phyloP scores from a whole-genome alignment of 768 basidiomycete genomes.

The Lentinula sp. region DNA sequence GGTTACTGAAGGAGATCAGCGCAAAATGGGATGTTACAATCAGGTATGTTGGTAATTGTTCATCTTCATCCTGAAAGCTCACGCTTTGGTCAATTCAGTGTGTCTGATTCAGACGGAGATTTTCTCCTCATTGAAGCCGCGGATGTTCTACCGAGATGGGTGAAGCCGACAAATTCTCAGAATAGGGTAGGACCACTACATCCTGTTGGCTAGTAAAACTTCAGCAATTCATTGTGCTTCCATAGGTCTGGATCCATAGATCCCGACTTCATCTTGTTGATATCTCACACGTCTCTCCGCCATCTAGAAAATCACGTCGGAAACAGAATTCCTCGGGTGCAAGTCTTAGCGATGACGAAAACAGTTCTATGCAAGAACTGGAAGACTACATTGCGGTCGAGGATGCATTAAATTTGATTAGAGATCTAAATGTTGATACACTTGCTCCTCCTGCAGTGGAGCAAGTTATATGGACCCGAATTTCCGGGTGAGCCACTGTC shows the following conservation, averaged over 20 bases:
- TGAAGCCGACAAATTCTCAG: conserved; percentile 83
- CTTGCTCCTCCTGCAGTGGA: conserved; percentile 58
- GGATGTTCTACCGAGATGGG: conserved; percentile 82
- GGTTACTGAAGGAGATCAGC: conserved; percentile 77
- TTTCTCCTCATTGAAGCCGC: conserved; percentile 97
- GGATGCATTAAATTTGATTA: conserved; percentile 61
- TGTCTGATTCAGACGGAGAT: conserved; percentile 90
- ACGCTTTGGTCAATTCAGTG: conserved; percentile 26
- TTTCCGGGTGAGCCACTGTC: conserved; percentile 44
- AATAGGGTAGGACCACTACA: conserved; percentile 72
- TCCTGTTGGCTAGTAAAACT: conserved; percentile 24
- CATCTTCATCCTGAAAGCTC: not conserved
- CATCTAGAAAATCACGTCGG: conserved; percentile 46
- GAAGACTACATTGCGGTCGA: conserved; percentile 48
- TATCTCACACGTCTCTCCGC: conserved; percentile 64
- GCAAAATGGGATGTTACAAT: conserved; percentile 75
- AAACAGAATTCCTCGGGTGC: conserved; percentile 32
- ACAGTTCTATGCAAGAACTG: conserved; percentile 26
- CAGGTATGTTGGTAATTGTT: conserved; percentile 42
- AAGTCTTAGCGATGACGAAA: conserved; percentile 48
- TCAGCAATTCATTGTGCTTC: conserved; percentile 19
- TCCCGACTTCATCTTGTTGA: conserved; percentile 85
- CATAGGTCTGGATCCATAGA: conserved; percentile 86
- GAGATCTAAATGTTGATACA: conserved; percentile 48
- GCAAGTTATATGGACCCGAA: conserved; percentile 60